Base-by-base conservation (phyloP, 2,329 filamentous ascomycete genomes). In the Fusarium drepaniforme region DNA sequence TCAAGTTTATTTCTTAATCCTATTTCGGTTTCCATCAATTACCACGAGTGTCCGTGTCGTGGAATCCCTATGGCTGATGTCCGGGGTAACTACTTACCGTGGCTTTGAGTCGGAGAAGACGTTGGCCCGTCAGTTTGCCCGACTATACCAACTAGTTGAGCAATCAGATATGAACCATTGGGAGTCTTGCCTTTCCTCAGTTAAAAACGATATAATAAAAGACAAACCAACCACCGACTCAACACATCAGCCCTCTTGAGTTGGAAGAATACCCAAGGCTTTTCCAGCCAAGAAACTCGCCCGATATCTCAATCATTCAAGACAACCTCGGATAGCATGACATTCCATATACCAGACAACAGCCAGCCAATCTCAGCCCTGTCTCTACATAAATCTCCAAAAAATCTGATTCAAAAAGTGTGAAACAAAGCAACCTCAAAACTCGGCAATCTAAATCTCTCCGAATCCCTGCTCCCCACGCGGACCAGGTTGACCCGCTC, bases 401-500 rank as follows among this genome's bases (percentile, higher is more conserved):
- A 25, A 28, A 28, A 28, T 49, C 49, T 33, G 28, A 33, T 53
- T 53, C 49, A 53, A 33, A 63, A 49, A 28, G 30, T 38, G 23
- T 37, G 30, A 66, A 49, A 57, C 67, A 46, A 46, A 8, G 40
- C 23, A 37, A 5, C 21, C 28, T 21, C 35, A 37, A 37, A 28
- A 42, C 49, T 69, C 72, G 72, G 68, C 53, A 66, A 57, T 72
- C 70, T 66, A 73, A 58, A 58, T 60, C 21, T 21, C 16, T 12
- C 73, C 74, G 68, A 76, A 70, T 37, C 64, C 74, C 74, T 69
- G 53, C 33, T 62, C 59, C 35, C 64, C 49, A 63, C 49, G 64
- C 73, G 73, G 70, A 68, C 38, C 60, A 75, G 46, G 49, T 65
- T 64, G 25, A 21, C 38, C 67, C 70, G 67, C 57, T 51, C 53